Conservation (phyloP, 192 early-diverging fungal species). For the Backusella tarrabulga region DNA sequence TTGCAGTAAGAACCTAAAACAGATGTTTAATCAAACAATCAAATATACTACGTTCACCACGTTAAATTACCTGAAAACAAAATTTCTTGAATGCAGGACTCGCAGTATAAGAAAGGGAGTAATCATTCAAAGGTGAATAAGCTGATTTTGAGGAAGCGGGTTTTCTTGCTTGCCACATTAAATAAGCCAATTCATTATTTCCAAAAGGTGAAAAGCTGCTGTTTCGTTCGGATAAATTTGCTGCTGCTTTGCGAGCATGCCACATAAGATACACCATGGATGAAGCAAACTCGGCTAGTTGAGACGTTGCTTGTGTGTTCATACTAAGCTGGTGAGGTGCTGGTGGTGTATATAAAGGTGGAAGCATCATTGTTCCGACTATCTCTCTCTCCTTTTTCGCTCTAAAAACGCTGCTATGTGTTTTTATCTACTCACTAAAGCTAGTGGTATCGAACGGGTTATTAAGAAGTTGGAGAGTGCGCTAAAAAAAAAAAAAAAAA, state of each 20-base stretch:
- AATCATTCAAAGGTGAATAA: constrained; percentile 20
- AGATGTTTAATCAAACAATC: not conserved
- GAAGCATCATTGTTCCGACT: not conserved
- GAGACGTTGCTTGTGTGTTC: constrained; percentile 2
- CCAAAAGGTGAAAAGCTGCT: not conserved
- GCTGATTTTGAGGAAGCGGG: not conserved
- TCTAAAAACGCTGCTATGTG: not conserved
- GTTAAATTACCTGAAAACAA: constrained; percentile 33
- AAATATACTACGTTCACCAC: not conserved
- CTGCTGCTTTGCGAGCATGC: constrained; percentile 36
- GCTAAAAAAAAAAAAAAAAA: not conserved
- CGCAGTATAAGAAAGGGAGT: constrained; percentile 11
- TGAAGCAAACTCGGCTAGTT: constrained; percentile 57
- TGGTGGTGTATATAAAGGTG: constrained; percentile 8
- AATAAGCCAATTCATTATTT: constrained; percentile 12
- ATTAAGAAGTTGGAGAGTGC: not conserved
- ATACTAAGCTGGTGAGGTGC: not conserved
- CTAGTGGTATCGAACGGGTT: not conserved
- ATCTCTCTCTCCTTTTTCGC: not conserved
- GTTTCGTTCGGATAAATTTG: constrained; percentile 13
- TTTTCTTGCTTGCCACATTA: constrained; percentile 15
- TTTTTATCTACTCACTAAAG: not conserved
- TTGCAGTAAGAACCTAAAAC: constrained; percentile 49
- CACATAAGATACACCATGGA: constrained; percentile 56
- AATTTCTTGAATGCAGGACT: constrained; percentile 41